Evolutionary conservation across 2,329 filamentous ascomycete genomes (phyloP), one percentile per base, ranked within the genome.

Genomic region (Venturia pyrina): DNA sequence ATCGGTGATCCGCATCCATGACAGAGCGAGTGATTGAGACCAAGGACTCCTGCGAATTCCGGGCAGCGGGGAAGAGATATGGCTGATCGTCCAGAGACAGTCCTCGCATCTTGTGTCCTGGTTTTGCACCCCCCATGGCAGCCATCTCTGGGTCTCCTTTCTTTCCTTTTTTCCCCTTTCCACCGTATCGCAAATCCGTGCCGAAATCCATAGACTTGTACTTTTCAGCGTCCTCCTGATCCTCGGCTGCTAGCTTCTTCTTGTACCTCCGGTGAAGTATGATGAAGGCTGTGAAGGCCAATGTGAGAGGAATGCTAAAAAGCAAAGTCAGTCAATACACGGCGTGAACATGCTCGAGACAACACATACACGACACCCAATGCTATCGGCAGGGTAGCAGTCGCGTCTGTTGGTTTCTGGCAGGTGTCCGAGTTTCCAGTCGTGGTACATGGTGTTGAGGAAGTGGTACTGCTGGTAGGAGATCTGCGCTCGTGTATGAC

Each of bases 161-260:
- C 62, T 62, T 62, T 59, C 53, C 53, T 67, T 74, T 73, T 69
- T 73, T 76, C 63, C 67, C 70, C 46, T 80, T 80, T 69, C 80
- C 82, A 50, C 72, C 68, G 46, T 70, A 69, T 7, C 80, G 75
- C 41, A 79, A 76, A 66, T 89, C 91, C 73, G 97, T 78, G 44
- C 95, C 95, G 74, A 97, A 99, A 75, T 99, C 95, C 73, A 98
- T 83, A 0, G 91, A 95, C 73, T 89, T 93, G 77, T 96, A 91
- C 70, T 91, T 90, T 76, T 97, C 93, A 68, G 89, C 87, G 76
- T 97, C 93, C 68, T 89, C 86, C 21, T 84, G 82, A 78, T 99
- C 95, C 78, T 99, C 95, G 67, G 82, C 79, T 65, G 82, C 81
- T 69, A 91, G 82, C 72, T 86, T 91, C 74, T 84, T 86, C 48